phyloP scores from a whole-genome alignment of 2,329 filamentous ascomycete genomes.

The Pseudocercospora crystallina region DNA sequence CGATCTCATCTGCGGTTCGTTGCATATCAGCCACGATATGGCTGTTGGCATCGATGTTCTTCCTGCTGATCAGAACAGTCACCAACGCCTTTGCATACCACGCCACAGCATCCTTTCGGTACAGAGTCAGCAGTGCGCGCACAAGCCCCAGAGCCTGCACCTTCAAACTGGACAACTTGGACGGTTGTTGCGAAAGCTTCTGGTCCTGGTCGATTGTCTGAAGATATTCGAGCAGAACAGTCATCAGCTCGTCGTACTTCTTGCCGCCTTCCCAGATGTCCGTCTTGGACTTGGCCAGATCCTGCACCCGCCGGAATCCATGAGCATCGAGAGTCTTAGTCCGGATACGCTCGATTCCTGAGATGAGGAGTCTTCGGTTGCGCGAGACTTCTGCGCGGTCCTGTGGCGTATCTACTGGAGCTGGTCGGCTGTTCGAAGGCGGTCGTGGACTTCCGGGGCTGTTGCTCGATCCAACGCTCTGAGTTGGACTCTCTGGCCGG shows the following conservation, averaged over 20 bases:
- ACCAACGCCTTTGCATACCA: constrained; percentile 69
- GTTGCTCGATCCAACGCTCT: constrained; percentile 29
- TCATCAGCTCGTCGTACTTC: constrained; percentile 67
- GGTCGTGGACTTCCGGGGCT: constrained; percentile 33
- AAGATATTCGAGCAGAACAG: constrained; percentile 70
- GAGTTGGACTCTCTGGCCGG: constrained; percentile 30
- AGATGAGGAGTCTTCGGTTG: constrained; percentile 63
- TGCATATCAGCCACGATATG: constrained; percentile 75
- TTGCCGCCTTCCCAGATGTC: constrained; percentile 65
- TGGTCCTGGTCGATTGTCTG: constrained; percentile 51
- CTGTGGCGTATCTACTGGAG: constrained; percentile 31
- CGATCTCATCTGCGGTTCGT: constrained; percentile 70
- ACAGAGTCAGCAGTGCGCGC: constrained; percentile 68
- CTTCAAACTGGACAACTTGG: constrained; percentile 60
- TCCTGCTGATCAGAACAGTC: constrained; percentile 64
- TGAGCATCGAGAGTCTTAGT: constrained; percentile 74
- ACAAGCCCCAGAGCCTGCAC: constrained; percentile 72
- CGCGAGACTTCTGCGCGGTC: constrained; percentile 44
- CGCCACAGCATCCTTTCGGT: constrained; percentile 64
- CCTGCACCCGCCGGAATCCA: constrained; percentile 76
- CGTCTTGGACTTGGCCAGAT: constrained; percentile 65
- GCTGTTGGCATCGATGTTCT: constrained; percentile 60
- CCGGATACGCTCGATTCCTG: constrained; percentile 72
- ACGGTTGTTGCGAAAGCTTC: constrained; percentile 35
- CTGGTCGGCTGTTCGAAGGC: constrained; percentile 14